Base-by-base conservation (phyloP, 2,329 filamentous ascomycete genomes). In the Didymella pomorum region DNA sequence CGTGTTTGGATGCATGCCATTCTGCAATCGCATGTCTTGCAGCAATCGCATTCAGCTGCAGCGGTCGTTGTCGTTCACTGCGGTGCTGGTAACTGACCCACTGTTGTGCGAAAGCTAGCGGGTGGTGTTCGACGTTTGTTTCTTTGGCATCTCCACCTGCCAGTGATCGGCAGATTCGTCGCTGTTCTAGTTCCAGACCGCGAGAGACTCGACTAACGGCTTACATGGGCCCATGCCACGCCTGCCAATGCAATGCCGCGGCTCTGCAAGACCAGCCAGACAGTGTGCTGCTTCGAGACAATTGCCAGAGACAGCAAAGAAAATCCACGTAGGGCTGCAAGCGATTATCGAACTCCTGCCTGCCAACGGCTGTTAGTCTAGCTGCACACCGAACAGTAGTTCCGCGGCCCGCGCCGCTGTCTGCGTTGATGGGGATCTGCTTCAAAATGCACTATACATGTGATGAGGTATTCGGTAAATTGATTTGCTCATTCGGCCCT, bases 391-490 rank as follows among this genome's bases (percentile, higher is more conserved):
- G 16, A 42, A 43, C 52, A 9, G 21, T 28, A 33, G 42, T 39
- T 26, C 26, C 4, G 41, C 65, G 65, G 65, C 50, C 63, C 65
- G 65, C 63, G 41, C 65, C 63, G 63, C 60, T 58, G 60, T 63
- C 49, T 51, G 48, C 53, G 33, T 35, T 23, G 28, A 39, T 41
- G 26, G 45, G 11, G 41, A 52, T 52, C 54, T 37, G 18, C 47
- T 37, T 26, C 54, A 28, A 29, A 7, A 33, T 29, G 44, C 49
- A 28, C 45, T 43, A 58, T 35, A 45, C 16, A 46, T 33, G 20
- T 42, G 18, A 23, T 28, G n/a, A 23, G 42, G 42, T 33, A 10
- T n/a, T 29, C 25, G 10, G 29, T 20, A 39, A 6, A 31, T 33
- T 23, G 18, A 35, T 12, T 12, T 35, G 20, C 33, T 42, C 6